Evolutionary conservation across 371 early-diverging fungal genomes (phyloP).

Genomic region (Mucor mucedo): DNA sequence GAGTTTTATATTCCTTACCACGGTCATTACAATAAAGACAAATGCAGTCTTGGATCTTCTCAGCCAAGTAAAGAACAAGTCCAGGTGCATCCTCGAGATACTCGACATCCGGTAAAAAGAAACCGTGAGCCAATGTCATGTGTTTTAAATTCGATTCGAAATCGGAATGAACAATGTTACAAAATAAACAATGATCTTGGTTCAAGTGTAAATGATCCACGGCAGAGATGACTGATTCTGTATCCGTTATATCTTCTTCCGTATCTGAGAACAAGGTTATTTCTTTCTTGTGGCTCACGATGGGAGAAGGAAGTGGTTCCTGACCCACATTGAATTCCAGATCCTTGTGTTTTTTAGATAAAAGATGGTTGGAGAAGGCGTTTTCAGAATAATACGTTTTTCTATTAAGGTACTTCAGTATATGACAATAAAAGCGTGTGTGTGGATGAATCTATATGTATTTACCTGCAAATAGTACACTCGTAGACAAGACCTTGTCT

Average conservation of each 20-base stretch:
- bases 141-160: slow-evolving; percentile 88
- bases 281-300: slow-evolving; percentile 12
- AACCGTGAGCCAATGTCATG: slow-evolving; percentile 88
- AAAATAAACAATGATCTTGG: slow-evolving; percentile 72
- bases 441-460: not conserved
- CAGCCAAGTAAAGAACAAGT: slow-evolving; percentile 86
- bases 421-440: not conserved
- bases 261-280: slow-evolving; percentile 28
- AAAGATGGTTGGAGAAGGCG: slow-evolving; percentile 85
- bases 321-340: slow-evolving; percentile 47
- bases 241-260: slow-evolving; percentile 34
- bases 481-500: slow-evolving; percentile 45
- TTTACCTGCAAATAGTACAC: slow-evolving; percentile 47
- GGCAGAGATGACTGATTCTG: slow-evolving; percentile 27
- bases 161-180: slow-evolving; percentile 60
- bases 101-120: slow-evolving; percentile 96
- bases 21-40: slow-evolving; percentile 96
- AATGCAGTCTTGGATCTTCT: slow-evolving; percentile 90
- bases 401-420: slow-evolving; percentile 17
- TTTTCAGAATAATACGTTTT: slow-evolving; percentile 83
- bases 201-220: slow-evolving; percentile 7
- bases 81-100: slow-evolving; percentile 87
- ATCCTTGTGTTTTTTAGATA: slow-evolving; percentile 93
- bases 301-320: slow-evolving; percentile 19
- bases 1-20: slow-evolving; percentile 79